phyloP scores from a whole-genome alignment of 1,139 yeast species.

The Pichia sp. region DNA sequence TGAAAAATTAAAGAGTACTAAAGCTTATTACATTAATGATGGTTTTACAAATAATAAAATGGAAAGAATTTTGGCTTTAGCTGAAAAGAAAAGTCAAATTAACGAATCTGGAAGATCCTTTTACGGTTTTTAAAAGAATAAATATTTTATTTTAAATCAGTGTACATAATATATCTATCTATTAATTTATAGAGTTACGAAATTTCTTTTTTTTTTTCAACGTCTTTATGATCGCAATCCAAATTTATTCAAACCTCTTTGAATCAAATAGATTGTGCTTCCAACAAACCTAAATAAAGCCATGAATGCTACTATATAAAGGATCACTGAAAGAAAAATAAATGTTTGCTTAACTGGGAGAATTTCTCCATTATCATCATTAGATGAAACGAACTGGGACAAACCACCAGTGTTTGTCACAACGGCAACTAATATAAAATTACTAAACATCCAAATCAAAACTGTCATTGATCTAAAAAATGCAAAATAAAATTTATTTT shows the following conservation, averaged over 20 bases:
- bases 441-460: slow-evolving; percentile 69
- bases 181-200: too few species aligned
- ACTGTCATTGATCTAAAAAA: slow-evolving; percentile 73
- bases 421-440: slow-evolving; percentile 57
- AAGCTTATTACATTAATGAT: slow-evolving; percentile 56
- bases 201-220: too few species aligned
- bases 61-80: slow-evolving; percentile 80
- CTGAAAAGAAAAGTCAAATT: slow-evolving; percentile 54
- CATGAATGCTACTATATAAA: slow-evolving; percentile 77
- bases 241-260: slow-evolving; percentile 15
- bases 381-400: slow-evolving; percentile 25
- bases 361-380: slow-evolving; percentile 12
- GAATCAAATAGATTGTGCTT: slow-evolving; percentile 39
- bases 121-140: slow-evolving; percentile 12
- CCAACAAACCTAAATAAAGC: slow-evolving; percentile 70
- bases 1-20: slow-evolving; percentile 32
- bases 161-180: not conserved
- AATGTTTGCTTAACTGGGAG: slow-evolving; percentile 21
- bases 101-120: slow-evolving; percentile 59
- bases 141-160: not conserved
- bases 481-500: slow-evolving; percentile 64
- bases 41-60: slow-evolving; percentile 74
- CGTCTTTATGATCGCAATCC: slow-evolving; percentile 8
- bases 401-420: slow-evolving; percentile 68
- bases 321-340: slow-evolving; percentile 64